These are phyloP conservation scores for Termitomyces heimii DNA, from an alignment of 768 basidiomycete genomes.

Conservation along the genomic window DNA sequence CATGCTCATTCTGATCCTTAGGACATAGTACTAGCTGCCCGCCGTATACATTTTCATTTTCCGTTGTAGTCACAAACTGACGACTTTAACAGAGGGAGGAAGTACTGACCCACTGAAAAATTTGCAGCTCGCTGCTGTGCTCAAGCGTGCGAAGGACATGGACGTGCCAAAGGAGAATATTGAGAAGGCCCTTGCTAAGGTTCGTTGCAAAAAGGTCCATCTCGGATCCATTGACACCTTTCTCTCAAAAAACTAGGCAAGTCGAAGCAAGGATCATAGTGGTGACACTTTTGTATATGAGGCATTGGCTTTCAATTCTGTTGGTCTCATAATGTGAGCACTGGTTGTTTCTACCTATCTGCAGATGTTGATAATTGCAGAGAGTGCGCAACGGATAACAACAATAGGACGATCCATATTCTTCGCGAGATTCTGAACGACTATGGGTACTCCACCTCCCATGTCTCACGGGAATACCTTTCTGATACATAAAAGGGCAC, in stretches of 20 bases:
- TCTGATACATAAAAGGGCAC: constrained; percentile 37
- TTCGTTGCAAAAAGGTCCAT: constrained; percentile 14
- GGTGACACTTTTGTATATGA: constrained; percentile 54
- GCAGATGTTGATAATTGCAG: constrained; percentile 19
- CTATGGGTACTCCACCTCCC: constrained; percentile 32
- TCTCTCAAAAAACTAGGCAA: constrained; percentile 30
- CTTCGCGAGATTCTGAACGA: constrained; percentile 45
- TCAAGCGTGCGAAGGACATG: constrained; percentile 50
- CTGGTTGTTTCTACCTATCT: not conserved
- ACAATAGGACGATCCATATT: constrained; percentile 53
- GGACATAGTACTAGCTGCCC: constrained; percentile 60
- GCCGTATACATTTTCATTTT: constrained; percentile 31
- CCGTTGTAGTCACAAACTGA: not conserved
- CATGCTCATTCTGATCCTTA: constrained; percentile 16
- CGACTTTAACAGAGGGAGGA: constrained; percentile 40
- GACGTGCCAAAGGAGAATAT: constrained; percentile 70
- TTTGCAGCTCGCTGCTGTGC: constrained; percentile 40
- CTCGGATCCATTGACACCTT: not conserved
- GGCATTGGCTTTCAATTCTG: constrained; percentile 50
- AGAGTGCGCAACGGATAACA: constrained; percentile 60
- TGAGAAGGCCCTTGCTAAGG: constrained; percentile 54
- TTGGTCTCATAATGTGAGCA: constrained; percentile 61
- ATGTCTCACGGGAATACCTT: not conserved
- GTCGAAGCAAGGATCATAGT: constrained; percentile 37
- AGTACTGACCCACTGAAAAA: constrained; percentile 52